phyloP scores from a whole-genome alignment of 805 yeast genomes.

The Yarrowia sp. region DNA sequence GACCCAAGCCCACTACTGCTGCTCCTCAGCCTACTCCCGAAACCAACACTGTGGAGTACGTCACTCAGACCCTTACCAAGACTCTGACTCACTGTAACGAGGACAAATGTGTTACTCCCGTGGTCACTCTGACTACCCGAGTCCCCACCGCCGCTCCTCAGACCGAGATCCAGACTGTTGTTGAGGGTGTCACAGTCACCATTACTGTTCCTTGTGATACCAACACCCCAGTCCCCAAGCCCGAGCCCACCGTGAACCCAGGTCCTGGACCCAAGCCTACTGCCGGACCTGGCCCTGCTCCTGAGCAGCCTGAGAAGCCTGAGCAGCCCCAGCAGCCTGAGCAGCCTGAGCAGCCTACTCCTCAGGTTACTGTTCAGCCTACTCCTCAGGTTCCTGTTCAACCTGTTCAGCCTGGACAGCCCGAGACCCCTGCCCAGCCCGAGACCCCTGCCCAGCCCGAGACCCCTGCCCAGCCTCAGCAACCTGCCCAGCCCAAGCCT shows the following conservation, averaged over 20 bases:
- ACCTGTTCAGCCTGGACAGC: not conserved
- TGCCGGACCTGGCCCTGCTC: not conserved
- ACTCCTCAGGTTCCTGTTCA: no score
- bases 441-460: not conserved
- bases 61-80: not conserved
- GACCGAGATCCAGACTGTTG: not conserved
- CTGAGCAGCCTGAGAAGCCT: not conserved
- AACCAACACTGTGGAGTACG: not conserved
- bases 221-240: not conserved
- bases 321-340: no score
- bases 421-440: not conserved
- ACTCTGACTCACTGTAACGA: slow-evolving; percentile 7
- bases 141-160: slow-evolving; percentile 9
- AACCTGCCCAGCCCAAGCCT: not conserved
- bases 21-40: not conserved
- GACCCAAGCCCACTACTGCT: not conserved
- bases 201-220: slow-evolving; percentile 18
- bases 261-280: not conserved
- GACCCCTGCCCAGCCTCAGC: not conserved
- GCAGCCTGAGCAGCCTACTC: no score
- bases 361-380: no score
- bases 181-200: not conserved
- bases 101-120: not conserved
- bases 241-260: not conserved
- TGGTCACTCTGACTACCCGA: not conserved